Evolutionary conservation across 768 basidiomycete genomes (phyloP).

Genomic region (Suillus americanus): DNA sequence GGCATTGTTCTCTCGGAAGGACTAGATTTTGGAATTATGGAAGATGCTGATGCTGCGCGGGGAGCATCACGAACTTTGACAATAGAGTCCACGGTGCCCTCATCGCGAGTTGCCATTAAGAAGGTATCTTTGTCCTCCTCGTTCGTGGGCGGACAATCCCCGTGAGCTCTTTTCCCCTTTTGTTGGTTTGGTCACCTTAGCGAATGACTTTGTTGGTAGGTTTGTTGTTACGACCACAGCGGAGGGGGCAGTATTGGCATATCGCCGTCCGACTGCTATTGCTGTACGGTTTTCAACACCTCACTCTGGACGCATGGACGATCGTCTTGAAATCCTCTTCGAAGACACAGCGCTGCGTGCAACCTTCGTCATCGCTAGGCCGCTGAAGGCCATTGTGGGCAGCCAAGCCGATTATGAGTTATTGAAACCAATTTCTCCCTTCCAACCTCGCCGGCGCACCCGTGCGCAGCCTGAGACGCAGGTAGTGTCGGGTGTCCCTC

Average conservation of each 20-base stretch:
- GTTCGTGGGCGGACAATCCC: not conserved
- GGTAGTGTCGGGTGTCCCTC: conserved; percentile 23
- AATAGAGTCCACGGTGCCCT: conserved; percentile 13
- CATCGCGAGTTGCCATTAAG: conserved; percentile 13
- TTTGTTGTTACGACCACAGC: not conserved
- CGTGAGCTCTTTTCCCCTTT: conserved; percentile 4
- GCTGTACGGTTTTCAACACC: conserved; percentile 15
- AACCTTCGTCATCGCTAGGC: conserved; percentile 49
- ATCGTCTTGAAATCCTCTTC: conserved; percentile 50
- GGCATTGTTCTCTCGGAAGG: conserved; percentile 44
- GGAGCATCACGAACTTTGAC: conserved; percentile 13
- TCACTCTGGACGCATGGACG: conserved; percentile 44
- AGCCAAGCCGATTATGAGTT: conserved; percentile 47
- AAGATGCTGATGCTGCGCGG: conserved; percentile 29
- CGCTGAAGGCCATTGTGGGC: conserved; percentile 47
- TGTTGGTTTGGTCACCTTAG: not conserved
- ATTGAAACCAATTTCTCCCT: conserved; percentile 46
- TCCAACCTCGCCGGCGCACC: conserved; percentile 26
- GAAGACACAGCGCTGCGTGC: conserved; percentile 30
- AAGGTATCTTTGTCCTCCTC: conserved; percentile 11
- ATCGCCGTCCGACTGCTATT: conserved; percentile 11
- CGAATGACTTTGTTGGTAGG: not conserved
- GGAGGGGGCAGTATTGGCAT: conserved; percentile 1
- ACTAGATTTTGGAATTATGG: conserved; percentile 53
- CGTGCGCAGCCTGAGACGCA: conserved; percentile 15